Evolutionary conservation across 768 basidiomycete genomes (phyloP).

Genomic region (Harrya chromipes): DNA sequence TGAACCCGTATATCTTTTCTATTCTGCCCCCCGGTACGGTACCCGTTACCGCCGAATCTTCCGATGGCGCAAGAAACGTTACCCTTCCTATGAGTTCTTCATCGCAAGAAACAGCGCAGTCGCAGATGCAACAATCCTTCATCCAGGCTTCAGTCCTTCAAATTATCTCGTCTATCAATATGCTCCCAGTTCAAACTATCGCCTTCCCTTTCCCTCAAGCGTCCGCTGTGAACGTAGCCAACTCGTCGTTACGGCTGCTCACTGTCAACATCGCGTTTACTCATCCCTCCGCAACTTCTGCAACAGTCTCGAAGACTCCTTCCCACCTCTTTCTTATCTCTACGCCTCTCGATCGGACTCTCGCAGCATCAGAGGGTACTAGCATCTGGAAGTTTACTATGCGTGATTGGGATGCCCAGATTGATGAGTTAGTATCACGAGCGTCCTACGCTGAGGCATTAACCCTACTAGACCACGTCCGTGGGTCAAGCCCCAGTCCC

Average conservation of each 20-base stretch:
- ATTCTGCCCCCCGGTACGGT: conserved; percentile 70
- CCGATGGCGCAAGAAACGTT: conserved; percentile 16
- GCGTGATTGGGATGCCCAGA: conserved; percentile 73
- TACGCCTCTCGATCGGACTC: conserved; percentile 70
- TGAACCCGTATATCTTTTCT: conserved; percentile 76
- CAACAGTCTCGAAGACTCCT: not conserved
- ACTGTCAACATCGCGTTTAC: conserved; percentile 39
- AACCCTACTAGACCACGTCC: conserved; percentile 58
- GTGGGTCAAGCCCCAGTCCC: conserved; percentile 8
- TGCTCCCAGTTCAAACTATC: conserved; percentile 57
- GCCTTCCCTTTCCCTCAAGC: conserved; percentile 56
- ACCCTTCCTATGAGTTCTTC: conserved; percentile 11
- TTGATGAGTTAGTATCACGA: conserved; percentile 74
- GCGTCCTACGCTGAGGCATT: conserved; percentile 77
- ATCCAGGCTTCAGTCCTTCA: conserved; percentile 61
- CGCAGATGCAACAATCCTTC: conserved; percentile 32
- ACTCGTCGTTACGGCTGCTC: conserved; percentile 62
- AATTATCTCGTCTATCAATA: conserved; percentile 68
- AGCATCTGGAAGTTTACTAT: conserved; percentile 74
- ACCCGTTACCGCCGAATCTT: conserved; percentile 26
- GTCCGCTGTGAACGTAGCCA: conserved; percentile 24
- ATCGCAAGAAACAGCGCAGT: conserved; percentile 23
- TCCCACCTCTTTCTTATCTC: conserved; percentile 60
- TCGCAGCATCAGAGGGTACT: conserved; percentile 67
- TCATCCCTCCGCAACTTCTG: conserved; percentile 36